Conservation (phyloP, 2,329 filamentous ascomycete genomes). For the Trichothecium sympodiale region DNA sequence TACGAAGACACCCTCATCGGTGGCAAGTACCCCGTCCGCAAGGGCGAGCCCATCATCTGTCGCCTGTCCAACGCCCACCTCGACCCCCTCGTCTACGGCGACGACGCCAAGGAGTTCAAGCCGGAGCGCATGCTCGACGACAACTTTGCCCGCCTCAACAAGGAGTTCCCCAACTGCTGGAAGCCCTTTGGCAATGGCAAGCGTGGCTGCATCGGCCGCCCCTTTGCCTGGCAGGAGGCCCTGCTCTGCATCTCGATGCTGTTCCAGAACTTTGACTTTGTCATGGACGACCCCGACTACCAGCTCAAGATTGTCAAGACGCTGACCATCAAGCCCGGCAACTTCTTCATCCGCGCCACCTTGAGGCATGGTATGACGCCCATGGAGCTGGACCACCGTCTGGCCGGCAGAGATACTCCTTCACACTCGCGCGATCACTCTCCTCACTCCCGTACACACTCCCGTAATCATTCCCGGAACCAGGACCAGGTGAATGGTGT, state of each 20-base stretch:
- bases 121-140: constrained; percentile 66
- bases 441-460: too few relatives aligned
- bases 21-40: constrained; percentile 39
- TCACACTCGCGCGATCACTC: too few relatives aligned
- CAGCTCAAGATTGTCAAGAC: constrained; percentile 38
- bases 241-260: constrained; percentile 50
- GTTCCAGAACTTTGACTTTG: constrained; percentile 53
- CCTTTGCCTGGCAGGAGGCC: constrained; percentile 67
- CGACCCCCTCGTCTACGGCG: constrained; percentile 49
- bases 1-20: constrained; percentile 32
- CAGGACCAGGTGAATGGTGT: too few relatives aligned
- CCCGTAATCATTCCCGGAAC: too few relatives aligned
- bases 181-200: constrained; percentile 67
- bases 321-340: constrained; percentile 47
- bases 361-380: constrained; percentile 31
- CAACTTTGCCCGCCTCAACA: constrained; percentile 48
- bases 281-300: constrained; percentile 40
- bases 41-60: constrained; percentile 26
- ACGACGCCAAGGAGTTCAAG: constrained; percentile 52
- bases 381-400: constrained; percentile 26
- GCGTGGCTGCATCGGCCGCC: constrained; percentile 59
- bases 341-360: constrained; percentile 45
- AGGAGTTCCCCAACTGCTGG: constrained; percentile 51
- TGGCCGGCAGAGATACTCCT: constrained; percentile 16
- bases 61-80: constrained; percentile 39